Evolutionary conservation across 2,329 filamentous ascomycete species (phyloP).

Genomic region (Monosporascus sp.): DNA sequence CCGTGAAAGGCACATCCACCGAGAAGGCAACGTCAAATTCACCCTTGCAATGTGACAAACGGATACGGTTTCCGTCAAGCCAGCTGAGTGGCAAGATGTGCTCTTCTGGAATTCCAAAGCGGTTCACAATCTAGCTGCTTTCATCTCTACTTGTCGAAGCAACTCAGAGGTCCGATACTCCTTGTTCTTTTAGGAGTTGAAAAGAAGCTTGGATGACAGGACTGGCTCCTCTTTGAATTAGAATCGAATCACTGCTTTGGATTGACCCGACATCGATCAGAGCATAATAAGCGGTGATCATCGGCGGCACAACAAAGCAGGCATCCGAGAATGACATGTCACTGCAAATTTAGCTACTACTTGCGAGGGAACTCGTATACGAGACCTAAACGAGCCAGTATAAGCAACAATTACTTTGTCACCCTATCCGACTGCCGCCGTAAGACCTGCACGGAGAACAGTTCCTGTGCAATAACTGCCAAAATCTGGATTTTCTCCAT

Average conservation of each 20-base stretch:
- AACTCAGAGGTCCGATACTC: constrained; percentile 3
- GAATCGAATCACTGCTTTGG: background rate
- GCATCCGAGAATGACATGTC: background rate
- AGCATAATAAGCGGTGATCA: background rate
- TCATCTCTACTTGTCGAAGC: constrained; percentile 1
- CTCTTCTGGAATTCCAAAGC: background rate
- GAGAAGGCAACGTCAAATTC: constrained; percentile 1
- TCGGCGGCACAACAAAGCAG: background rate
- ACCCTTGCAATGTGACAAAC: background rate
- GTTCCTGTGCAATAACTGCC: constrained; percentile 1
- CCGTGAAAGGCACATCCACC: background rate
- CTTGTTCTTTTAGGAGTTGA: background rate
- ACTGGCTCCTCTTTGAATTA: constrained; percentile 1
- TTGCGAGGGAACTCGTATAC: background rate
- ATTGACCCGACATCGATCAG: background rate
- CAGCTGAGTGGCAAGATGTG: constrained; percentile 4
- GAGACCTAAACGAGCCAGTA: background rate
- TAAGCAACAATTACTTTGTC: constrained; percentile 1
- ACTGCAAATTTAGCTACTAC: background rate
- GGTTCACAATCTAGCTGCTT: background rate
- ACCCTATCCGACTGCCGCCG: background rate
- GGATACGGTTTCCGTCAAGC: background rate
- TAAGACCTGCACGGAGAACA: background rate
- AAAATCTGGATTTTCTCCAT: background rate
- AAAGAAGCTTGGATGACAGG: background rate